Base-by-base conservation (phyloP, 495 filamentous ascomycete species). In the Xylaria intraflava region DNA sequence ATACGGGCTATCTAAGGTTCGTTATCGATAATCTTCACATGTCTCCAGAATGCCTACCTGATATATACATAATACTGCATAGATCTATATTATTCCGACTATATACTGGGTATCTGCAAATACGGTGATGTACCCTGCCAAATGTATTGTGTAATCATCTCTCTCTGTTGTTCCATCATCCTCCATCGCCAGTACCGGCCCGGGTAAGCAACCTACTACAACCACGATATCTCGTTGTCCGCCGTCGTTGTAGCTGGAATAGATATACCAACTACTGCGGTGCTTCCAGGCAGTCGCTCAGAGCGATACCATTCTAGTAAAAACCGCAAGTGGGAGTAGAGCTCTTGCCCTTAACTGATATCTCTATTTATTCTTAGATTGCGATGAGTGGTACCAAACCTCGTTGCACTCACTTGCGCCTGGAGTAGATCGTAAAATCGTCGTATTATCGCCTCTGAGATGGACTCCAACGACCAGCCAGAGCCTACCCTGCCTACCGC, bases 381-480 rank as follows among this genome's bases (percentile, higher is more conserved):
- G 52, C 11, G 52, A 49, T 55, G 52, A 42, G 27, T 11, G 22
- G 20, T 49, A 11, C 16, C 12, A 38, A 42, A 22, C 52, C 12
- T 22, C 16, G 35, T 54, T 54, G 31, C 36, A 9, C 17, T 44
- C 14, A 1, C 24, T 35, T 44, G 39, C 49, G 19, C 14, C 12
- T 44, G 19, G 12, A 33, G 26, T 47, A 54, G 35, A 41, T n/a
- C 9, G n/a, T 11, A 26, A n/a, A 22, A 29, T 24, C 9, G 35
- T 29, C 11, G 33, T 8, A 42, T 19, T 11, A 19, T 17, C 8
- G 17, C 51, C 31, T 42, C 24, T 19, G 49, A 27, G n/a, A 66
- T 66, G 64, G 64, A 66, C 54, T 49, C 61, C 10, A 49, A 57
- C n/a, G 61, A 64, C 36, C 50, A 48, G 22, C 51, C 53, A 16